Percentiles rank a stretch among this genome's conserved stretches.
phyloP scores from a whole-genome alignment of 345 rosid species.

The Pistacia atlantica region DNA sequence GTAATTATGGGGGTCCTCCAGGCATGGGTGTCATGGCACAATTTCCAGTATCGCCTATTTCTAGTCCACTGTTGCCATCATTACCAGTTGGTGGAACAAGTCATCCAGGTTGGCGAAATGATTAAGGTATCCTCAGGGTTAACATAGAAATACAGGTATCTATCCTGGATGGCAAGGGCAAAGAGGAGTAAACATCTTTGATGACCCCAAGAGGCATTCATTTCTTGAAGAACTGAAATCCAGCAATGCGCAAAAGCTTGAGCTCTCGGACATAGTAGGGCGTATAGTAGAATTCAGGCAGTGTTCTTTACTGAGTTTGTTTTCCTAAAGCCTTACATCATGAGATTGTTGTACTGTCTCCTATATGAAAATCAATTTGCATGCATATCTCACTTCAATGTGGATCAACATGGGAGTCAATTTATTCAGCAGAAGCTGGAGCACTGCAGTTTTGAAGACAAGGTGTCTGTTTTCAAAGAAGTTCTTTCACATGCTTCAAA shows the following conservation, averaged over 20 bases:
- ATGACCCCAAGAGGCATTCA: constrained; percentile 65
- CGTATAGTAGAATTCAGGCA: constrained; percentile 88
- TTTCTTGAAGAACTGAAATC: constrained; percentile 94
- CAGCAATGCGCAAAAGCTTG: constrained; percentile 77
- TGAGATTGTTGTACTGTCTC: neutral
- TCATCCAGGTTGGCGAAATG: constrained; percentile 59
- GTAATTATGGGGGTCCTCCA: constrained; percentile 51
- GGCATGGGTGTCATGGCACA: constrained; percentile 67
- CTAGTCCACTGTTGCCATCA: constrained; percentile 71
- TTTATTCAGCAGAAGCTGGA: constrained; percentile 98
- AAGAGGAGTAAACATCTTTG: constrained; percentile 57
- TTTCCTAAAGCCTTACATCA: constrained; percentile 9
- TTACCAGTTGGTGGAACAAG: constrained; percentile 57
- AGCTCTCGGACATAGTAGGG: constrained; percentile 82
- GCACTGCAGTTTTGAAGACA: constrained; percentile 73
- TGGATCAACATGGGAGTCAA: constrained; percentile 99
- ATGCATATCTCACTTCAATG: constrained; percentile 50
- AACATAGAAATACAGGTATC: constrained; percentile 55
- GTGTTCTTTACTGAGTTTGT: constrained; percentile 31
- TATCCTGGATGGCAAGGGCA: constrained; percentile 87
- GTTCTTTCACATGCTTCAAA: constrained; percentile 72
- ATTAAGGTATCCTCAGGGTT: constrained; percentile 55
- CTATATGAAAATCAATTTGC: constrained; percentile 19
- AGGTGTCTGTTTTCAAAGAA: constrained; percentile 80
- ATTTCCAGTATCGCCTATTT: constrained; percentile 65